Evolutionary conservation across 352 stramenopile genomes (phyloP), one percentile per base, ranked within the genome.

Genomic region (Phytophthora ramorum): DNA sequence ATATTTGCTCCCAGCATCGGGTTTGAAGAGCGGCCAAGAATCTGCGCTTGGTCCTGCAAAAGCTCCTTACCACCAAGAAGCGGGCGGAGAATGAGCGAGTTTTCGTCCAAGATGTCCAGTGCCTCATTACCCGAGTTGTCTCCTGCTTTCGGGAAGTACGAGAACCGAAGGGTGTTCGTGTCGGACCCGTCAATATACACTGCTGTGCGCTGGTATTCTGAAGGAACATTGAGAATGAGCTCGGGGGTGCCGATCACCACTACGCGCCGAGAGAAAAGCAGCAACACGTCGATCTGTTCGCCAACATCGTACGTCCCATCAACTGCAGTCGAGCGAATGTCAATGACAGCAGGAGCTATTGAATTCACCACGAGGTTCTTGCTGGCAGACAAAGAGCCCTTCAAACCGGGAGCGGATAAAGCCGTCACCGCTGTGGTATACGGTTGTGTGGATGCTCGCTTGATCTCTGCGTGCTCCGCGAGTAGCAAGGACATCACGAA

Each of bases 221-320:
- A 58, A 4, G 46, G 47, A 9, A 92, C 66, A 32, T 92, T 94
- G 1, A 94, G 71, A 7, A 80, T 54, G 9, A 94, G 22, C 8
- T 78, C 69, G 0, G 83, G 86, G 2, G 32, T 64, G 0, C 75
- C 81, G 5, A 67, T 41, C 0, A 90, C 83, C 1, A 87, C 66
- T 8, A 92, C 81, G 0, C 22, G 35, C 24, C 67, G 75, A 1
- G 84, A 92, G 46, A 94, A 94, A 2, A 73, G 50, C 7, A 94
- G 40, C 13, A 85, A 45, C 10, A 92, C 51, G 8, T 77, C 64
- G 16, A 94, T 82, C 3, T 53, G 38, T 17, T 92, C 71, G 0
- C 76, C 84, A 2, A 91, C 40, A 28, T 90, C 84, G 55, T 92
- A 94, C 0, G 86, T 91, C 4, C 86, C 84, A 45, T 92, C 73